Evolutionary conservation across 2,329 filamentous ascomycete species (phyloP), one percentile per base, ranked within the genome.

Genomic region (Diplodia sapinea): DNA sequence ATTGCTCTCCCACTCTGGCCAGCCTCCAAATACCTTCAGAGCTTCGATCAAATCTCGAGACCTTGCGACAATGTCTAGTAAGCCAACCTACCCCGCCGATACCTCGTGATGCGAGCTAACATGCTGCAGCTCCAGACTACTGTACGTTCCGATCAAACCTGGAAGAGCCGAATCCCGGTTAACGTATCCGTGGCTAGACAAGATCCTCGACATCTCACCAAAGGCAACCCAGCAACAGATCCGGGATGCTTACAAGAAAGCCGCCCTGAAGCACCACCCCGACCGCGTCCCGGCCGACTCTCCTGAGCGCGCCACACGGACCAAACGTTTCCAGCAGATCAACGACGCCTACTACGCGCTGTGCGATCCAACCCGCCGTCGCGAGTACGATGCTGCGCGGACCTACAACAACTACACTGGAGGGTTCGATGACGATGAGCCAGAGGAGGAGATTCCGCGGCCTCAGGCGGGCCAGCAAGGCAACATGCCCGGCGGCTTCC

Each of bases 271-370:
- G 80, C 93, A 92, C 71, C 94, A 98, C 78, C 94, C 94, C 1
- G 95, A 99, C 78, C 91, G 95, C 69, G 93, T 99, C 50, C 86
- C 93, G 33, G 82, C 87, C 71, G 88, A 93, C 80, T 94, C 93
- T 5, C 92, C 94, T 47, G 93, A 98, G 73, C 92, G 94, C 70
- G 79, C 88, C 26, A 80, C 87, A 13, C 91, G 94, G 74, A 99
- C 95, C 6, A 91, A 91, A 75, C 90, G 90, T 77, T 97, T 97
- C 82, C 93, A 97, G 79, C 87, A 91, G 71, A 91, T 97, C 74
- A 96, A 96, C 81, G 93, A 96, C 76, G 93, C 93, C 70, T 97
- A 96, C 84, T 96, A 92, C 79, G 94, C 92, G 0, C 88, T 98
- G 33, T 96, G 92, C 0, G 94, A 98, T 77, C 76, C 89, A 9